Percentiles rank a stretch among this genome's conserved stretches.
Evolutionary conservation across 1,139 yeast species (phyloP).

Genomic region (Sugiyamaella xylanicola): DNA sequence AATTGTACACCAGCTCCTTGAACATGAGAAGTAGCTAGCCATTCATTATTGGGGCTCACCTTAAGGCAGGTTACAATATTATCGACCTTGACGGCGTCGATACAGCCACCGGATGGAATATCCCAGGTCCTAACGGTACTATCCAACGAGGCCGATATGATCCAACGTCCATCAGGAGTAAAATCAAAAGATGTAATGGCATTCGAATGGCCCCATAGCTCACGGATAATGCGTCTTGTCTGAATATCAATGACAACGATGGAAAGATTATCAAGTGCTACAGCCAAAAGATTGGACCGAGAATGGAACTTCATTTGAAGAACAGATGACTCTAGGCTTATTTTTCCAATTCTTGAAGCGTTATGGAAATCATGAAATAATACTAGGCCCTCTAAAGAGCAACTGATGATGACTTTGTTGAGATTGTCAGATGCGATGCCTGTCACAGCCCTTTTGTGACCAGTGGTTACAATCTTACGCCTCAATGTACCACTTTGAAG

Average conservation of each 20-base stretch:
- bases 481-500: constrained; percentile 85
- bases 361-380: constrained; percentile 85
- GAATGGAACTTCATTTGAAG: constrained; percentile 76
- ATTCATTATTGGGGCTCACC: constrained; percentile 87
- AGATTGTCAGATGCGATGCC: constrained; percentile 89
- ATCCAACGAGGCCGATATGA: constrained; percentile 81
- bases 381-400: constrained; percentile 86
- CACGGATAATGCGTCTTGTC: constrained; percentile 82
- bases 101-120: constrained; percentile 94
- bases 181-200: constrained; percentile 88
- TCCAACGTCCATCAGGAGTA: constrained; percentile 95
- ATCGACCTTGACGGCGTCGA: constrained; percentile 83
- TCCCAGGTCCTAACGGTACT: constrained; percentile 96
- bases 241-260: constrained; percentile 80
- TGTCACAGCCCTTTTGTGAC: constrained; percentile 81
- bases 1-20: constrained; percentile 84
- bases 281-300: constrained; percentile 80
- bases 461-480: constrained; percentile 52
- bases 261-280: constrained; percentile 83
- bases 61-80: constrained; percentile 78
- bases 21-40: constrained; percentile 92
- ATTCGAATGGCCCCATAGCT: constrained; percentile 86
- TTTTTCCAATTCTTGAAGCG: constrained; percentile 66
- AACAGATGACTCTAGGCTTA: constrained; percentile 74
- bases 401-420: constrained; percentile 82